Evolutionary conservation across 371 early-diverging fungal species (phyloP).

Genomic region (Amoeboaphelidium protococcarum): DNA sequence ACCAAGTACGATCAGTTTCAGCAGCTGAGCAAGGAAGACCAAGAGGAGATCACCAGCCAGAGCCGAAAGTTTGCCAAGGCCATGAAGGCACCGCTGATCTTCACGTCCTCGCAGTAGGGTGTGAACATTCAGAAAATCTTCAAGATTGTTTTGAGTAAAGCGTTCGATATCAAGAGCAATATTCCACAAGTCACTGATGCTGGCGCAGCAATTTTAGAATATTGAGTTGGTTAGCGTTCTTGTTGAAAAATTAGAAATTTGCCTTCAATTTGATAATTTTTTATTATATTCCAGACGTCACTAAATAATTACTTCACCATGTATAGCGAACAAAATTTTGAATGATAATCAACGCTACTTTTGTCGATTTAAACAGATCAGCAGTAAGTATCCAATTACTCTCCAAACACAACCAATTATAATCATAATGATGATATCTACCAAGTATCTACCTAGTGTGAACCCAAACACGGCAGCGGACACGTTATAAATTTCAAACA

Average conservation of each 20-base stretch:
- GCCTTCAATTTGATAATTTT: too few species aligned
- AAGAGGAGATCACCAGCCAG: conserved; percentile 73
- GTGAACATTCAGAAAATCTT: conserved; percentile 91
- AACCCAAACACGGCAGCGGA: conserved; percentile 10
- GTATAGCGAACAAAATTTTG: too few species aligned
- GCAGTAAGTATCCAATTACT: conserved; percentile 10
- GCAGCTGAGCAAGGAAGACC: conserved; percentile 45
- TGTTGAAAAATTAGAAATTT: too few species aligned
- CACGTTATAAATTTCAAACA: conserved; percentile 9
- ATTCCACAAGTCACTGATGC: conserved; percentile 67
- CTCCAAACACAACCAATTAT: conserved; percentile 9
- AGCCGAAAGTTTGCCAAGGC: conserved; percentile 67
- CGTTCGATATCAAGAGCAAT: conserved; percentile 72
- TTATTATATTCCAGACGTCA: too few species aligned
- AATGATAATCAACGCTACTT: conserved; percentile 15
- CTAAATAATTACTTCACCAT: too few species aligned
- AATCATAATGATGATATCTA: conserved; percentile 9
- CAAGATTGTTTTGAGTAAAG: conserved; percentile 76
- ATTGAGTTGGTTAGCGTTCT: conserved; percentile 14
- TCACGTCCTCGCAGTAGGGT: conserved; percentile 69
- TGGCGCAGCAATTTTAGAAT: conserved; percentile 74
- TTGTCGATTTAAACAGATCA: conserved; percentile 12
- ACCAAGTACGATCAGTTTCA: conserved; percentile 89
- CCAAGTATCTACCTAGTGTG: conserved; percentile 5
- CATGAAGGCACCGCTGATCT: conserved; percentile 80